Base-by-base conservation (phyloP, 73 alveolate species). In the Paramecium sonneborni region DNA sequence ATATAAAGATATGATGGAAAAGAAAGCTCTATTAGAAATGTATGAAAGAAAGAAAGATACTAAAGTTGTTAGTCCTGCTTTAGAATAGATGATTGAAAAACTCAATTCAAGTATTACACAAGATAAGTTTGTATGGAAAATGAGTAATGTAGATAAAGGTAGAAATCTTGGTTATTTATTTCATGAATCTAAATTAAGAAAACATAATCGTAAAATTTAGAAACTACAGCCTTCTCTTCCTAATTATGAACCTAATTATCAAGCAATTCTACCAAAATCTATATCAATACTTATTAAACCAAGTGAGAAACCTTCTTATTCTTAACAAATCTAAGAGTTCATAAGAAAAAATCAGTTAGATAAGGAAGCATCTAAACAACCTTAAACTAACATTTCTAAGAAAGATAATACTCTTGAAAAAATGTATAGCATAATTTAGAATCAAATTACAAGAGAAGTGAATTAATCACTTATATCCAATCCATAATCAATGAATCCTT, bases 131-230 rank as follows among this genome's bases (percentile, higher is more conserved):
- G 15, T 24, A 12, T 79, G 90, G 90, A 79, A 79, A 23, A 79
- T 79, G 90, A 79, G 55, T 23, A 79, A 26, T 20, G 55, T 79
- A 18, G 90, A 79, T 28, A 79, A 79, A 24, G 90, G 90, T 23
- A 79, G 24, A n/a, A 79, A 79, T 21, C 43, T 79, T 6, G 90
- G 62, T 37, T 79, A 79, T 44, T 79, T 79, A 12, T 79, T 79
- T 62, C 69, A 79, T 20, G 69, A 38, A 46, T 44, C 90, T 43
- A 79, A 79, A 79, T 20, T 79, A 79, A 21, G 90, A 41, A 79
- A 18, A 18, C 90, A 79, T 24, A 39, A 79, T 46, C 44, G 90
- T 15, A 79, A 79, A 46, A 28, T 44, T 2, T 44, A 41, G 55
- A 79, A 79, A 79, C 15, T 79, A 10, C 39, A 79, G n/a, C 76